These are phyloP conservation scores for Paragyromitra xinjiangensis DNA, from an alignment of 495 filamentous ascomycete species.

Conservation along the genomic window DNA sequence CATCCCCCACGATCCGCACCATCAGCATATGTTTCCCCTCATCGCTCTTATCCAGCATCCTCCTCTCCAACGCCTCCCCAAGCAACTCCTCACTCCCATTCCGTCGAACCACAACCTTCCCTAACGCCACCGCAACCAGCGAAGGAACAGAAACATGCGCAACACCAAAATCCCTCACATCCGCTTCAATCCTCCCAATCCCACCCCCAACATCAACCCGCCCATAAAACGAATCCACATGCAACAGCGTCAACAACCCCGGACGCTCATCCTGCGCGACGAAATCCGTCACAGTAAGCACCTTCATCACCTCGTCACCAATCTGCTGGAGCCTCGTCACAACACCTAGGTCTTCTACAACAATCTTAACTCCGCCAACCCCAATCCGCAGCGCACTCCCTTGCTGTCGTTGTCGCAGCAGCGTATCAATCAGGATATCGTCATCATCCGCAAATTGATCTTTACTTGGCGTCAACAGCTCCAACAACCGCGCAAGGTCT, in stretches of 20 bases:
- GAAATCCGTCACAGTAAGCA: conserved; percentile 91
- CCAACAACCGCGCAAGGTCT: conserved; percentile 83
- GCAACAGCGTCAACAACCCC: conserved; percentile 77
- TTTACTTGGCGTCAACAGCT: conserved; percentile 88
- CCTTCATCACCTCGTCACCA: conserved; percentile 76
- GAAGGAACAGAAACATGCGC: conserved; percentile 87
- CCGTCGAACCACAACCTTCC: conserved; percentile 67
- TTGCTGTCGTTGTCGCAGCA: conserved; percentile 87
- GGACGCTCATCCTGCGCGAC: conserved; percentile 95
- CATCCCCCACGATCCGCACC: conserved; percentile 88
- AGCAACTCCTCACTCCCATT: conserved; percentile 76
- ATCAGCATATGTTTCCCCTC: conserved; percentile 70
- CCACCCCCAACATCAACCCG: conserved; percentile 68
- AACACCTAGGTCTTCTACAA: conserved; percentile 67
- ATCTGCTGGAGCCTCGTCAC: conserved; percentile 73
- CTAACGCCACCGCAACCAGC: conserved; percentile 77
- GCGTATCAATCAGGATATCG: conserved; percentile 92
- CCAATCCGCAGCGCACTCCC: conserved; percentile 81
- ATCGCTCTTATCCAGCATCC: conserved; percentile 57
- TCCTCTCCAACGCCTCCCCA: conserved; percentile 62
- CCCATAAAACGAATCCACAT: conserved; percentile 70
- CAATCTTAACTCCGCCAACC: conserved; percentile 68
- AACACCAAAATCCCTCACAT: conserved; percentile 70
- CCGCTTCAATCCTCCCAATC: conserved; percentile 71
- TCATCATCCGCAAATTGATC: conserved; percentile 91